Conservation (phyloP, 768 basidiomycete genomes). For the Xerocomellus dryophilus region DNA sequence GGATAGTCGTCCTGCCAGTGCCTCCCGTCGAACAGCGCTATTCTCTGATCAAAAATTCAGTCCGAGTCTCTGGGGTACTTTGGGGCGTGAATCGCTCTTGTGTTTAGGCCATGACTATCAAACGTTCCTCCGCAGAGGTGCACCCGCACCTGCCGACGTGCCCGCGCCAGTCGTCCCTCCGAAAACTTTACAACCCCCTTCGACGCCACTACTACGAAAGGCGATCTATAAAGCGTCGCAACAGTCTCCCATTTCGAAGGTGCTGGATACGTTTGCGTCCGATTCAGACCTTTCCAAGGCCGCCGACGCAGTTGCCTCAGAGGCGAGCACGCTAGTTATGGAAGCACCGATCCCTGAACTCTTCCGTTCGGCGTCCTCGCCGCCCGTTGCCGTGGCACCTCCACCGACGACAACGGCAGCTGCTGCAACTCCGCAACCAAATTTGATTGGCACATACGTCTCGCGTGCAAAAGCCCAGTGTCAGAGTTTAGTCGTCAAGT, state of each 20-base stretch:
- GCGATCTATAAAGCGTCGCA: slow-evolving; percentile 39
- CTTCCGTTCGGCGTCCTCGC: slow-evolving; percentile 40
- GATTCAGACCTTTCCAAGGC: slow-evolving; percentile 55
- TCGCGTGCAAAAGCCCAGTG: slow-evolving; percentile 6
- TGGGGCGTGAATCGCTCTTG: slow-evolving; percentile 58
- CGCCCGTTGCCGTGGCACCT: slow-evolving; percentile 15
- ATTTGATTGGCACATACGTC: background rate
- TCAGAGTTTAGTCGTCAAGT: slow-evolving; percentile 8
- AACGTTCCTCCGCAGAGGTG: slow-evolving; percentile 56
- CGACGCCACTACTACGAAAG: slow-evolving; percentile 38
- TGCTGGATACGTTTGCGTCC: slow-evolving; percentile 57
- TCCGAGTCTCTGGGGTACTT: slow-evolving; percentile 60
- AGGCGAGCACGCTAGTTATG: slow-evolving; percentile 16
- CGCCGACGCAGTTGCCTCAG: slow-evolving; percentile 45
- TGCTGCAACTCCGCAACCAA: background rate
- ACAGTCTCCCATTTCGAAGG: slow-evolving; percentile 50
- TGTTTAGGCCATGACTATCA: slow-evolving; percentile 70
- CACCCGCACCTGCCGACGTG: slow-evolving; percentile 22
- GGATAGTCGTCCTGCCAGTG: slow-evolving; percentile 40
- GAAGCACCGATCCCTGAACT: slow-evolving; percentile 45
- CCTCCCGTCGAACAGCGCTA: slow-evolving; percentile 48
- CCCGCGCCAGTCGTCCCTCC: slow-evolving; percentile 27
- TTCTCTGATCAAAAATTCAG: slow-evolving; percentile 69
- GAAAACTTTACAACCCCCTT: slow-evolving; percentile 29
- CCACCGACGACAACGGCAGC: background rate